Percentiles rank a stretch among this genome's conserved stretches.
These are phyloP conservation scores for Leccinum broughii DNA, from an alignment of 768 basidiomycete species.

Conservation along the genomic window DNA sequence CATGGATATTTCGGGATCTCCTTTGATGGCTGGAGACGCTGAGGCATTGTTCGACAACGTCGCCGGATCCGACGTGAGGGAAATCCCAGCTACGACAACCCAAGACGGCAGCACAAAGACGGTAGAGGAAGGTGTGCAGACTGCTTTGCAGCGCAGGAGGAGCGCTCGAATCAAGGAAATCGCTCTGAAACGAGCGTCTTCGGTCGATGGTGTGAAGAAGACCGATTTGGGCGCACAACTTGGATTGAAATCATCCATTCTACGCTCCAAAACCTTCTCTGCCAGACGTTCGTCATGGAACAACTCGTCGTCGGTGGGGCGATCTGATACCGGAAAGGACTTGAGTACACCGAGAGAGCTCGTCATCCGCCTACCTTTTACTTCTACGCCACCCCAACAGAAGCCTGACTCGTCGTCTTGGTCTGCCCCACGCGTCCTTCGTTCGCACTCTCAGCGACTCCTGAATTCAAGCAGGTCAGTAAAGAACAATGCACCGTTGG, in stretches of 20 bases:
- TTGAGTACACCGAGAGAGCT: constrained; percentile 13
- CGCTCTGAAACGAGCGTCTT: constrained; percentile 15
- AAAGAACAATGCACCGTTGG: constrained; percentile 8
- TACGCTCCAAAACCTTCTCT: constrained; percentile 14
- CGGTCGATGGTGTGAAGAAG: background rate
- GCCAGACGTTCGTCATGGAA: background rate
- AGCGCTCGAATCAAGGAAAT: constrained; percentile 27
- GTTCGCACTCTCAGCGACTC: constrained; percentile 28
- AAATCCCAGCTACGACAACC: background rate
- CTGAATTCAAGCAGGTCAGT: background rate
- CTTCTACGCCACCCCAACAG: constrained; percentile 17
- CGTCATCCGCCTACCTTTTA: constrained; percentile 27
- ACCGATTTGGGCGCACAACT: background rate
- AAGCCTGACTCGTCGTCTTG: constrained; percentile 1
- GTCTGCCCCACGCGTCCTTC: constrained; percentile 25
- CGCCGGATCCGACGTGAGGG: background rate
- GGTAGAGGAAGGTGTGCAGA: background rate
- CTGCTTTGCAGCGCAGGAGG: constrained; percentile 16
- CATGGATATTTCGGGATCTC: constrained; percentile 28
- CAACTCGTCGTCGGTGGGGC: background rate
- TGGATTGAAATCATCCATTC: constrained; percentile 10
- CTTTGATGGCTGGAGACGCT: constrained; percentile 17
- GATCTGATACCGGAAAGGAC: background rate
- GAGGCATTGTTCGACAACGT: background rate
- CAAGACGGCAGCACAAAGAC: background rate